Evolutionary conservation across 148 eudicot genomes (phyloP).

Genomic region (Linanthus parryae): DNA sequence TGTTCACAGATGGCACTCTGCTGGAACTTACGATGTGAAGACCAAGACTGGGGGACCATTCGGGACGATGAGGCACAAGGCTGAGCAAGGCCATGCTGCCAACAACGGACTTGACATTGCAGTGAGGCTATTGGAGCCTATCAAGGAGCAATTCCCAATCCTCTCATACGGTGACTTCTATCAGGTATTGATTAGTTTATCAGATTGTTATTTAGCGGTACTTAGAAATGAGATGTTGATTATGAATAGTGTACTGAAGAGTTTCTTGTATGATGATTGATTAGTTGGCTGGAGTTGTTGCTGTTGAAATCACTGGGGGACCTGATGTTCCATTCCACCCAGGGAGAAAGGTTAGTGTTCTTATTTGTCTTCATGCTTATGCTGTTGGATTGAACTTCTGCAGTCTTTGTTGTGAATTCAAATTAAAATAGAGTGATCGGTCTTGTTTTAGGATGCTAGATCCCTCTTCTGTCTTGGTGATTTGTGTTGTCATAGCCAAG

Average conservation of each 20-base stretch:
- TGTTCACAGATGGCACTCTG: slow-evolving; percentile 79
- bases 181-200: slow-evolving; percentile 25
- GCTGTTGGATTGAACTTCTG: not conserved
- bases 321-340: slow-evolving; percentile 98
- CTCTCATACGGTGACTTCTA: slow-evolving; percentile 66
- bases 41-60: slow-evolving; percentile 87
- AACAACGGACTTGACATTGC: slow-evolving; percentile 79
- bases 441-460: too few species aligned
- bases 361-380: not conserved
- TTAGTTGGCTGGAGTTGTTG: slow-evolving; percentile 91
- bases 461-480: not conserved
- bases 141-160: slow-evolving; percentile 65
- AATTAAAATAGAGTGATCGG: too few species aligned
- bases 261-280: not conserved
- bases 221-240: not conserved
- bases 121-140: slow-evolving; percentile 60
- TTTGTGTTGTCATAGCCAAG: not conserved
- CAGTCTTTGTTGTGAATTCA: slow-evolving; percentile 6
- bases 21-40: slow-evolving; percentile 66
- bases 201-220: not conserved
- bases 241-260: not conserved
- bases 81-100: slow-evolving; percentile 66
- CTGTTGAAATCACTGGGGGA: slow-evolving; percentile 91
- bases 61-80: slow-evolving; percentile 69
- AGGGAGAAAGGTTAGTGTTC: slow-evolving; percentile 58